These are phyloP conservation scores for Juglanconis sp. DNA, from an alignment of 2,329 filamentous ascomycete species.

Conservation along the genomic window DNA sequence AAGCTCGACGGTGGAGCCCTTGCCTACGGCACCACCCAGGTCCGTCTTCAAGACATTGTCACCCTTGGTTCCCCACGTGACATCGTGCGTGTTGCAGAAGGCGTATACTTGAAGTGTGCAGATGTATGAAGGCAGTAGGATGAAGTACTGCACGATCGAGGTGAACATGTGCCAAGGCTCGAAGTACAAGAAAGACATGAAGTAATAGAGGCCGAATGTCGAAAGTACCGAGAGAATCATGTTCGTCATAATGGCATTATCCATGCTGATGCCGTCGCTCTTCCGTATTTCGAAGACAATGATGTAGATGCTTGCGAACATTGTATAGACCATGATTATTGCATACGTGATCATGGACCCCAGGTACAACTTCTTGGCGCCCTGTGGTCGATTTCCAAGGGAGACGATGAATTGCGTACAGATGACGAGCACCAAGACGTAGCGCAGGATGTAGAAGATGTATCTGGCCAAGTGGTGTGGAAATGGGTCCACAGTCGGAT, in stretches of 20 bases:
- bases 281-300: slow-evolving; percentile 74
- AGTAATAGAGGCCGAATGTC: slow-evolving; percentile 89
- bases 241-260: slow-evolving; percentile 91
- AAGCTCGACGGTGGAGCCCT: slow-evolving; percentile 78
- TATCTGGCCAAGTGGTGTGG: slow-evolving; percentile 79
- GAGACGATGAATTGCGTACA: slow-evolving; percentile 94
- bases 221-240: slow-evolving; percentile 86
- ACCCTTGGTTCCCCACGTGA: slow-evolving; percentile 98
- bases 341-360: slow-evolving; percentile 84
- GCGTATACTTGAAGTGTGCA: slow-evolving; percentile 97
- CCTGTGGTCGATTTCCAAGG: slow-evolving; percentile 93
- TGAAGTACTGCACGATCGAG: slow-evolving; percentile 84
- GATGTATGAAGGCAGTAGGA: slow-evolving; percentile 88
- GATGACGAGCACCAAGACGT: slow-evolving; percentile 82
- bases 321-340: slow-evolving; percentile 94
- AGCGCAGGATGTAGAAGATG: slow-evolving; percentile 84
- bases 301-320: slow-evolving; percentile 85
- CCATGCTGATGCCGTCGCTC: slow-evolving; percentile 54
- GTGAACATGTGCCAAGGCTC: slow-evolving; percentile 99
- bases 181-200: slow-evolving; percentile 94
- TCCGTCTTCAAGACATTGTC: slow-evolving; percentile 95
- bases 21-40: slow-evolving; percentile 77
- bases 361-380: slow-evolving; percentile 86
- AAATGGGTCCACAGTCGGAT: slow-evolving; percentile 81
- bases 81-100: slow-evolving; percentile 98